Percentiles rank a stretch among this genome's conserved stretches.
Conservation (phyloP, 495 filamentous ascomycete species). For the Talaromyces nanjingensis region DNA sequence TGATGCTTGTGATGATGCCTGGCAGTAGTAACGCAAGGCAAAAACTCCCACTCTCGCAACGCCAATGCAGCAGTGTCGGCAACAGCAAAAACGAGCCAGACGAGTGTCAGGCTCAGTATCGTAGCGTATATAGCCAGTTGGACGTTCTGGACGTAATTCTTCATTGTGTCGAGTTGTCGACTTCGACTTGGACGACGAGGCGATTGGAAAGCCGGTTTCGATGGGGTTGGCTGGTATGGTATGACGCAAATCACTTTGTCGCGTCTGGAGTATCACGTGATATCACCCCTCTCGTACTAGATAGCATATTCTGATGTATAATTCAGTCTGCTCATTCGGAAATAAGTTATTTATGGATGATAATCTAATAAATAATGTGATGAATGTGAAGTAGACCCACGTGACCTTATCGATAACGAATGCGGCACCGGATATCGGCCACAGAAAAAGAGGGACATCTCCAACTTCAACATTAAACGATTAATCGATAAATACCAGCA, state of each 20-base stretch:
- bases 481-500: slow-evolving; percentile 15
- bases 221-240: background rate
- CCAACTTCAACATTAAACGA: slow-evolving; percentile 7
- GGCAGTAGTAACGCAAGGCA: background rate
- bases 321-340: background rate
- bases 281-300: background rate
- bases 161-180: slow-evolving; percentile 1
- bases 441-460: slow-evolving; percentile 7
- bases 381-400: background rate
- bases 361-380: background rate
- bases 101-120: slow-evolving; percentile 2
- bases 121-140: slow-evolving; percentile 7
- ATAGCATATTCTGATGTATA: background rate
- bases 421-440: slow-evolving; percentile 6
- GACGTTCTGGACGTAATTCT: slow-evolving; percentile 1
- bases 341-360: background rate
- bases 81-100: slow-evolving; percentile 1
- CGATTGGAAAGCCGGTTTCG: background rate
- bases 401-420: slow-evolving; percentile 14
- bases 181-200: background rate
- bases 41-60: background rate
- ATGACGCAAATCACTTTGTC: slow-evolving; percentile 11
- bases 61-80: slow-evolving; percentile 6
- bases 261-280: background rate
- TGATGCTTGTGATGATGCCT: slow-evolving; percentile 18